phyloP scores from a whole-genome alignment of 2,329 filamentous ascomycete species.

The Tolypocladium ovalisporum region DNA sequence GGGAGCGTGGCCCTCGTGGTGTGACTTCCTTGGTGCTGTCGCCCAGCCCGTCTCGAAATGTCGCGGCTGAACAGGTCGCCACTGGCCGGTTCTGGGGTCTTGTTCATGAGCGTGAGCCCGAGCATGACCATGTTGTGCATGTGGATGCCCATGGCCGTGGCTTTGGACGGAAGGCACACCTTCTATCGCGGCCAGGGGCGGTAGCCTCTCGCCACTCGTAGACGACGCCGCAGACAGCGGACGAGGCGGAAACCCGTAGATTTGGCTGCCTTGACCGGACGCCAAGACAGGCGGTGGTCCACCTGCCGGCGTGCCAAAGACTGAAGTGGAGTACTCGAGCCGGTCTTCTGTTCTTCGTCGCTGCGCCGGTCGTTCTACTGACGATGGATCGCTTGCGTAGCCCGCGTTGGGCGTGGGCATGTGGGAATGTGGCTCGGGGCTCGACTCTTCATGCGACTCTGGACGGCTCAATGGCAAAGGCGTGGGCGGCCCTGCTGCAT shows the following conservation, averaged over 20 bases:
- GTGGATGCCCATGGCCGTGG: slow-evolving; percentile 13
- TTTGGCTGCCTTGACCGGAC: slow-evolving; percentile 24
- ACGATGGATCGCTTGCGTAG: slow-evolving; percentile 30
- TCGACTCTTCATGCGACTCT: slow-evolving; percentile 26
- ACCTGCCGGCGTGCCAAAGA: slow-evolving; percentile 25
- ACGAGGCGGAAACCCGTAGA: slow-evolving; percentile 25
- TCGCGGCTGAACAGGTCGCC: slow-evolving; percentile 20
- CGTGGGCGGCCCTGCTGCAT: slow-evolving; percentile 41
- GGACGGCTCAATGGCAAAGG: slow-evolving; percentile 26
- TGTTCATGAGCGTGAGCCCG: slow-evolving; percentile 17
- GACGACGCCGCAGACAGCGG: slow-evolving; percentile 26
- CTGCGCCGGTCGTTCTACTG: slow-evolving; percentile 33
- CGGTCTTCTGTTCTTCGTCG: slow-evolving; percentile 37
- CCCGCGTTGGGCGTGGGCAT: slow-evolving; percentile 16
- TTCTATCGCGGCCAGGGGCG: slow-evolving; percentile 36
- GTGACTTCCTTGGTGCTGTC: slow-evolving; percentile 15
- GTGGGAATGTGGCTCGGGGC: slow-evolving; percentile 18
- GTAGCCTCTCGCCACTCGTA: slow-evolving; percentile 30
- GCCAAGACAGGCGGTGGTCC: slow-evolving; percentile 27
- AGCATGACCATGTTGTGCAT: neutral
- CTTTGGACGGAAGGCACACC: slow-evolving; percentile 13
- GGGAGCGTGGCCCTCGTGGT: slow-evolving; percentile 8
- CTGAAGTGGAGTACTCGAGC: slow-evolving; percentile 27
- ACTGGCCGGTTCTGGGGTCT: slow-evolving; percentile 24
- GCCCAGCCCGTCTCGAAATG: slow-evolving; percentile 25